Evolutionary conservation across 2,329 filamentous ascomycete genomes (phyloP).

Genomic region (Trichoderma sp.): DNA sequence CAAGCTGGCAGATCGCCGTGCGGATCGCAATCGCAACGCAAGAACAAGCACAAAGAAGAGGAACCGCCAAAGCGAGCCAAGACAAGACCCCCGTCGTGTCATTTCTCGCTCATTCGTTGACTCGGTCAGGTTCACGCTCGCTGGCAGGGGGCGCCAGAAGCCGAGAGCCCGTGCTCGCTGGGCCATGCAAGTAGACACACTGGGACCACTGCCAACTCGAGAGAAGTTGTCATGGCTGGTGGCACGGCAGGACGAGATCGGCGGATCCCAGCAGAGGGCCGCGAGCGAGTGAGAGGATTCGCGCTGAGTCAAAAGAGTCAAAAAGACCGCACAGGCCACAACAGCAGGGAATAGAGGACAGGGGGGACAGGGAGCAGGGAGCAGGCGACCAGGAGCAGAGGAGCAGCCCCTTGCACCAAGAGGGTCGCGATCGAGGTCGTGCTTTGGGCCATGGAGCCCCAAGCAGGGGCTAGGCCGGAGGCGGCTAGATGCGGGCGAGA

Average conservation of each 20-base stretch:
- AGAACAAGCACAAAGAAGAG: neutral
- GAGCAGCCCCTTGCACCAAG: constrained; percentile 1
- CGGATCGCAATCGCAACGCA: constrained; percentile 25
- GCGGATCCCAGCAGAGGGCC: constrained; percentile 14
- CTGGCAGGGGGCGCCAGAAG: constrained; percentile 11
- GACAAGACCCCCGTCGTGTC: too few relatives aligned
- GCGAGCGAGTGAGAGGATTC: constrained; percentile 23
- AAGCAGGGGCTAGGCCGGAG: constrained; percentile 12
- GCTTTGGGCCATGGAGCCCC: constrained; percentile 5
- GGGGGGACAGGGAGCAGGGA: too few relatives aligned
- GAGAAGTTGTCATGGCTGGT: constrained; percentile 1
- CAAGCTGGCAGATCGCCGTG: constrained; percentile 21
- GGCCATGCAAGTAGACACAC: constrained; percentile 27
- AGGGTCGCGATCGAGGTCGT: constrained; percentile 19
- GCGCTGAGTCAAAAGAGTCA: constrained; percentile 15
- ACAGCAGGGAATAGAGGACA: neutral
- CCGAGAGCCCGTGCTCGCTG: constrained; percentile 25
- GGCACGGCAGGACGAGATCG: constrained; percentile 23
- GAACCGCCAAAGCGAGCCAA: too few relatives aligned
- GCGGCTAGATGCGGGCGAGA: constrained; percentile 26
- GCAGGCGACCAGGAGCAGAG: too few relatives aligned
- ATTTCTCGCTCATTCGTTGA: too few relatives aligned
- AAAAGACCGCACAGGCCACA: constrained; percentile 8
- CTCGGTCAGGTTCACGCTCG: neutral
- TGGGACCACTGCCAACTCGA: neutral